Base-by-base conservation (phyloP, 441 rosid species). In the Raphanus hybrid region DNA sequence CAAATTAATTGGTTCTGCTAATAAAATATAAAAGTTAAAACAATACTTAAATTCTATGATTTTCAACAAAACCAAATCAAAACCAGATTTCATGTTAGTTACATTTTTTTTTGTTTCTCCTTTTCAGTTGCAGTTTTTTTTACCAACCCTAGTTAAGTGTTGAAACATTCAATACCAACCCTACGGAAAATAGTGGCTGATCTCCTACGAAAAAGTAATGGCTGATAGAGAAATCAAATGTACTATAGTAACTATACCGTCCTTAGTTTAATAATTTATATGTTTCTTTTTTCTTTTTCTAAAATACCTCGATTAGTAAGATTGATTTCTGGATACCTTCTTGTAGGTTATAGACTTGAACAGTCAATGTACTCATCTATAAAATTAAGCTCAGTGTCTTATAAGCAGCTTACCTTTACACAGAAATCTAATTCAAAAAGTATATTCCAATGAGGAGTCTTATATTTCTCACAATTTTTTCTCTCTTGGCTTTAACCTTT, bases 401-500 rank as follows among this genome's bases (percentile, higher is more conserved):
- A 50, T n/a, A 4, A n/a, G 55, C 16, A 50, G 20, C 57, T 50
- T 50, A 50, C 57, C 57, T 50, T 8, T 14, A 18, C 57, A 50
- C 20, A 14, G 8, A 50, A 50, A 50, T 14, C 18, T 50, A 50
- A 14, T 50, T 14, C 18, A 50, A 50, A 14, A 50, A 70, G 32
- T 12, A 63, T 34, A 52, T 37, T 3, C 0, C 71, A 0, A 74
- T 76, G 80, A 64, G 65, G 16, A 76, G 27, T 41, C 66, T 76
- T 35, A 54, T 58, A 7, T 5, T 70, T 55, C 64, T 70, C 32
- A 34, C 26, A 39, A 0, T 12, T 26, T 9, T 76, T 1, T 62
- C 71, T 27, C 12, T 76, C 27, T 63, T 64, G 74, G 71, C 66
- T 6, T 50, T 75, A 11, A 50, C 57, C 23, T 34, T 75, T 64